Percentiles rank a stretch among this genome's conserved stretches.
Conservation (phyloP, 2,329 filamentous ascomycete genomes). For the Alternaria sp. region DNA sequence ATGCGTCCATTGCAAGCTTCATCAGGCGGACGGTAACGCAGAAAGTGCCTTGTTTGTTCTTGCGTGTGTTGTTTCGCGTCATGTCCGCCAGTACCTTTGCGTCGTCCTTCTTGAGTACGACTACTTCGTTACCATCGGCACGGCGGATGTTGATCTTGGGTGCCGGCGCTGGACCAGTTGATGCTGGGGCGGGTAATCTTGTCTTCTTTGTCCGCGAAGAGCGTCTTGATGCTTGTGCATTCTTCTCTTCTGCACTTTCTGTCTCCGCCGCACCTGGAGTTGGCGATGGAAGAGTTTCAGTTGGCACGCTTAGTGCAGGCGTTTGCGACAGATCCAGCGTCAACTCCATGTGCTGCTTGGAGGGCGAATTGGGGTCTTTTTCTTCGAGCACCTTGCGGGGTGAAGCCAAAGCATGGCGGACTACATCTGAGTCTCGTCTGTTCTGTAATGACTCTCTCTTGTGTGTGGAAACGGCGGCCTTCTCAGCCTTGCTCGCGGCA, state of each 20-base stretch:
- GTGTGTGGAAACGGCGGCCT: slow-evolving; percentile 43
- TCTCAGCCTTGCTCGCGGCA: slow-evolving; percentile 57
- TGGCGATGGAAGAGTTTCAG: slow-evolving; percentile 30
- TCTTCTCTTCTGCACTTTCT: slow-evolving; percentile 28
- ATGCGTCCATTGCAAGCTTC: slow-evolving; percentile 51
- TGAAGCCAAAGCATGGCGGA: slow-evolving; percentile 58
- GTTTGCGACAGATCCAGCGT: slow-evolving; percentile 46
- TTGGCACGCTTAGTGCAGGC: slow-evolving; percentile 34
- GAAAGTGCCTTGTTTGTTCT: slow-evolving; percentile 59
- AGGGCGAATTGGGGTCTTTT: slow-evolving; percentile 60
- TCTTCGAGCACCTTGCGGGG: slow-evolving; percentile 56
- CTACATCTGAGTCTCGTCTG: slow-evolving; percentile 57
- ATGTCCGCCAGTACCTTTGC: slow-evolving; percentile 58
- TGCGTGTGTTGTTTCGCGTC: slow-evolving; percentile 59
- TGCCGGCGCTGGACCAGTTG: slow-evolving; percentile 28
- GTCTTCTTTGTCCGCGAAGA: slow-evolving; percentile 49
- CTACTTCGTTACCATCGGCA: slow-evolving; percentile 52
- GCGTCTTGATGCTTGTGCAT: slow-evolving; percentile 38
- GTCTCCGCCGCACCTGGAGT: slow-evolving; percentile 19
- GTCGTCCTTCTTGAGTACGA: slow-evolving; percentile 59
- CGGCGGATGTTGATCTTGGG: slow-evolving; percentile 58
- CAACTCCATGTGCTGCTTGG: slow-evolving; percentile 47
- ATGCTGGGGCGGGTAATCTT: slow-evolving; percentile 45
- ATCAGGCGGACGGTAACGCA: slow-evolving; percentile 55
- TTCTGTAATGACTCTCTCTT: slow-evolving; percentile 57